Evolutionary conservation across 1,284 basidiomycete species (phyloP).

Genomic region (Agaricales sp.): DNA sequence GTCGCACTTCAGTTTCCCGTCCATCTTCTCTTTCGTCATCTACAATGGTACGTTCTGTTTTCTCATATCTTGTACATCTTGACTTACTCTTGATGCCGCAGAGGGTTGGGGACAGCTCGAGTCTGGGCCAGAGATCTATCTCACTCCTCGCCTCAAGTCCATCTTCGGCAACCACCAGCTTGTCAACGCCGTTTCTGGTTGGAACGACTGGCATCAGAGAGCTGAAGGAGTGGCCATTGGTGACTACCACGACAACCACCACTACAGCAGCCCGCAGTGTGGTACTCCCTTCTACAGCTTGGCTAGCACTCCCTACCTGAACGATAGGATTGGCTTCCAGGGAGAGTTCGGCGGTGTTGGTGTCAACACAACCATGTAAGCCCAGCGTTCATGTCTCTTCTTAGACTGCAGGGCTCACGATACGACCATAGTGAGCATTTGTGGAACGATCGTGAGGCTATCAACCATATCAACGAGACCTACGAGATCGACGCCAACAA

Average conservation of each 20-base stretch:
- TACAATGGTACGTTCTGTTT: slow-evolving; percentile 9
- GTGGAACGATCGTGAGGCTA: slow-evolving; percentile 10
- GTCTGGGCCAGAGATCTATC: slow-evolving; percentile 9
- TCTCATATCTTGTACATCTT: background rate
- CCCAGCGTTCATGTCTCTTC: background rate
- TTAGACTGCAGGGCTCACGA: too few relatives aligned
- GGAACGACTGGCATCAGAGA: slow-evolving; percentile 8
- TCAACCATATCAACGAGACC: slow-evolving; percentile 9
- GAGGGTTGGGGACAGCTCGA: slow-evolving; percentile 11
- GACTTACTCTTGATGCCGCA: slow-evolving; percentile 2
- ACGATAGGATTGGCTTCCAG: slow-evolving; percentile 9
- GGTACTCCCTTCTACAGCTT: slow-evolving; percentile 10
- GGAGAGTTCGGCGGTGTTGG: slow-evolving; percentile 11
- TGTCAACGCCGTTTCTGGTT: slow-evolving; percentile 12
- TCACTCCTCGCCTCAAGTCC: slow-evolving; percentile 6
- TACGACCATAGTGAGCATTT: slow-evolving; percentile 8
- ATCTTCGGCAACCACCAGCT: slow-evolving; percentile 9
- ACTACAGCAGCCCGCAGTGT: slow-evolving; percentile 11
- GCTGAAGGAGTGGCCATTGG: slow-evolving; percentile 5
- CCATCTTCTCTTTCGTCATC: slow-evolving; percentile 9
- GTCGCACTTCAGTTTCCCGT: slow-evolving; percentile 9
- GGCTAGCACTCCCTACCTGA: slow-evolving; percentile 7
- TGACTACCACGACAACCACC: slow-evolving; percentile 12
- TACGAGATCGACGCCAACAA: slow-evolving; percentile 9
- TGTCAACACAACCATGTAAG: slow-evolving; percentile 5